Percentiles rank a stretch among this genome's conserved stretches.
Evolutionary conservation across 2,329 filamentous ascomycete species (phyloP).

Genomic region (Tolypocladium album): DNA sequence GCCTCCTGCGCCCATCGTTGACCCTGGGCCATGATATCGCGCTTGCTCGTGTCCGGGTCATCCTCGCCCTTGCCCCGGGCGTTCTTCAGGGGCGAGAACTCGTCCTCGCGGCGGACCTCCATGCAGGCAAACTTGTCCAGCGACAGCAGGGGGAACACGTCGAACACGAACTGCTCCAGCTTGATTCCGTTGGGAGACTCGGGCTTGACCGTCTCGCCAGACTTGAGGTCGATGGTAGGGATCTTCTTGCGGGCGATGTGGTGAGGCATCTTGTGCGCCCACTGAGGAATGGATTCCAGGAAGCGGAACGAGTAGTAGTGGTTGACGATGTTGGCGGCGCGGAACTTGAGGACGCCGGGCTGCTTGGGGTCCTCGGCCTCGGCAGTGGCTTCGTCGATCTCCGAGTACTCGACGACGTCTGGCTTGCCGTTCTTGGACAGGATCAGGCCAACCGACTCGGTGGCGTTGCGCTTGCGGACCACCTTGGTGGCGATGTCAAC

Average conservation of each 20-base stretch:
- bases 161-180: conserved; percentile 97
- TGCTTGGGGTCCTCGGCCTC: conserved; percentile 80
- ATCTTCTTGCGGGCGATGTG: conserved; percentile 99
- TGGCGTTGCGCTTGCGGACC: conserved; percentile 95
- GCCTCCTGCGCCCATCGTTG: conserved; percentile 74
- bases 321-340: conserved; percentile 98
- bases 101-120: conserved; percentile 92
- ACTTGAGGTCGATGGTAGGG: conserved; percentile 65
- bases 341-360: conserved; percentile 78
- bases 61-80: conserved; percentile 75
- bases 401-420: conserved; percentile 96
- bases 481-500: conserved; percentile 98
- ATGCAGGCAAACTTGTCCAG: conserved; percentile 89
- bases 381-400: conserved; percentile 83
- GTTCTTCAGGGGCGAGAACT: conserved; percentile 98
- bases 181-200: conserved; percentile 97
- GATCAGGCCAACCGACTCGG: conserved; percentile 91
- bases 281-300: conserved; percentile 80
- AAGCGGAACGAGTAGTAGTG: conserved; percentile 98
- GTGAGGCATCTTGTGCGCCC: conserved; percentile 79
- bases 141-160: conserved; percentile 84
- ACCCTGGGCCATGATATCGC: conserved; percentile 83
- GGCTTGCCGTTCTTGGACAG: conserved; percentile 91
- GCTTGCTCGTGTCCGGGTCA: conserved; percentile 84
- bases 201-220: conserved; percentile 75